Conservation (phyloP, 306 rosid species). For the Luffa aegyptiaca region DNA sequence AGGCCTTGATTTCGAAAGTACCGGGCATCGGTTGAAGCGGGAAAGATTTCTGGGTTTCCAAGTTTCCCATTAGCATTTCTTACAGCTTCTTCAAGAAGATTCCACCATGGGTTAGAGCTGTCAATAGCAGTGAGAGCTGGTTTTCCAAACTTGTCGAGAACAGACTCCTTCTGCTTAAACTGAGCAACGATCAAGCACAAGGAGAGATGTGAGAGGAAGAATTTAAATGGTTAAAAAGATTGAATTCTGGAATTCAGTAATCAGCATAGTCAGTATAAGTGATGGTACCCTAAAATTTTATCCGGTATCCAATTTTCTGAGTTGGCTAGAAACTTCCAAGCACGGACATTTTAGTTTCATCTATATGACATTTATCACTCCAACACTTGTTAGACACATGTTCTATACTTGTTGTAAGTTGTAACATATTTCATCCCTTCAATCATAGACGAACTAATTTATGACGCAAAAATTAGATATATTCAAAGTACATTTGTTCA, state of each 20-base stretch:
- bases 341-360: neutral
- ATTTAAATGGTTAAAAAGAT: neutral
- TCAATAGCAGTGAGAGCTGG: constrained; percentile 59
- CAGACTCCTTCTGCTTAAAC: constrained; percentile 59
- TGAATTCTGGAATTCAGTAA: neutral
- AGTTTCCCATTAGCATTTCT: constrained; percentile 68
- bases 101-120: constrained; percentile 88
- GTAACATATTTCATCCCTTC: neutral
- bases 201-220: constrained; percentile 1
- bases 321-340: neutral
- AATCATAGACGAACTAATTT: neutral
- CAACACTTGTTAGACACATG: neutral
- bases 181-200: constrained; percentile 30
- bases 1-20: constrained; percentile 66
- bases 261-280: neutral
- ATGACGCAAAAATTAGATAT: neutral
- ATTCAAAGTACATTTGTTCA: neutral
- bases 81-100: constrained; percentile 60
- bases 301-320: neutral
- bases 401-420: neutral
- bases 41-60: constrained; percentile 80
- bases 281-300: neutral
- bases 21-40: constrained; percentile 79
- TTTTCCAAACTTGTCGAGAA: constrained; percentile 39
- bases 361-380: neutral